Percentiles rank a stretch among this genome's conserved stretches.
These are phyloP conservation scores for Physcomitrium patens DNA, from an alignment of 225 moss, liverwort and hornwort species.

Conservation along the genomic window DNA sequence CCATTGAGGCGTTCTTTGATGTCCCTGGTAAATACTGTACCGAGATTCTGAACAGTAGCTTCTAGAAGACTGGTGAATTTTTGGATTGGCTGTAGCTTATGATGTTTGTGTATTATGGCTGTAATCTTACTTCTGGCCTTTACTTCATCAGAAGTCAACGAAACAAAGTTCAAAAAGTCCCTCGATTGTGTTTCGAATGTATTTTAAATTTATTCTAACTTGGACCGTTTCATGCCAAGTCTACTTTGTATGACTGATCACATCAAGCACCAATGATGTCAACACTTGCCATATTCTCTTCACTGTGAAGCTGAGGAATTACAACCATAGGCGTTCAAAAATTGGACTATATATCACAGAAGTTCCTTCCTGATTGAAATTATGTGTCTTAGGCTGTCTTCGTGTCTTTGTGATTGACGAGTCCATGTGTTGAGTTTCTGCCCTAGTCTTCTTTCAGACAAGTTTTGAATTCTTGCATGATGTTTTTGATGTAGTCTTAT, in stretches of 20 bases:
- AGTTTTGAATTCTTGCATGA: neutral
- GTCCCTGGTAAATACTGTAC: constrained; percentile 54
- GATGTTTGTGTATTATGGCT: constrained; percentile 5
- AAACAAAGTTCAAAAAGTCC: neutral
- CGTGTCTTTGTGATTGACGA: neutral
- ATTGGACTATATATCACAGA: neutral
- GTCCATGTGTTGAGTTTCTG: constrained; percentile 1
- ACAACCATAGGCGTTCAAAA: neutral
- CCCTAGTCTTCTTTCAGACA: neutral
- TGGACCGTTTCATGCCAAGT: neutral
- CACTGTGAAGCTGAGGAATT: neutral
- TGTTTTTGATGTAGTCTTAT: neutral
- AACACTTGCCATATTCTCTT: no score
- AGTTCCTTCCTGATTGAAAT: neutral
- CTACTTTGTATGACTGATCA: no score
- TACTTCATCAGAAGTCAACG: neutral
- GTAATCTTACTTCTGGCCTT: no score
- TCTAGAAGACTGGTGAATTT: neutral
- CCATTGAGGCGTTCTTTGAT: constrained; percentile 73
- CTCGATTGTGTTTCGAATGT: neutral
- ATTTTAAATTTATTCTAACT: neutral
- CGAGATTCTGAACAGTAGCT: neutral
- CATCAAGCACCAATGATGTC: no score
- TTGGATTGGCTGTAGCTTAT: neutral
- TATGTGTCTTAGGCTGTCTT: neutral